These are phyloP conservation scores for Wickerhamiella australiensis DNA, from an alignment of 805 yeast species.

Conservation along the genomic window DNA sequence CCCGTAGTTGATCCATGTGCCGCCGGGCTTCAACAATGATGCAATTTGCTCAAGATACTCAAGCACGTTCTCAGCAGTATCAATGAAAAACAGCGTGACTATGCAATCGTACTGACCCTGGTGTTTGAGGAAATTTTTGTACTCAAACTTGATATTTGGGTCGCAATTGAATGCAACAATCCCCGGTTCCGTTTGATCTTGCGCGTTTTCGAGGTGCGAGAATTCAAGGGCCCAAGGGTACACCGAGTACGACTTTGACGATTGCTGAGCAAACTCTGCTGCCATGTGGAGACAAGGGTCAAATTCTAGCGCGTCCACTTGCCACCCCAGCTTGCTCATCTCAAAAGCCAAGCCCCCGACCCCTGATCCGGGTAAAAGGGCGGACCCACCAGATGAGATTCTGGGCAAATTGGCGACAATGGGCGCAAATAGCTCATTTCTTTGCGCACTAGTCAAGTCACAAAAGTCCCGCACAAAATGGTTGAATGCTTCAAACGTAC, in stretches of 20 bases:
- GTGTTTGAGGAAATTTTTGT: constrained; percentile 56
- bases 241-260: constrained; percentile 15
- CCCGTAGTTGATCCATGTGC: constrained; percentile 81
- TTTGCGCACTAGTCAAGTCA: constrained; percentile 36
- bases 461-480: constrained; percentile 78
- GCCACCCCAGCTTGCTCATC: constrained; percentile 29
- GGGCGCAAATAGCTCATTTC: constrained; percentile 43
- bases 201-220: constrained; percentile 45
- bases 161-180: constrained; percentile 23
- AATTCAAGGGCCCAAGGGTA: constrained; percentile 44
- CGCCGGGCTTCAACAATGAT: constrained; percentile 35
- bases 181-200: constrained; percentile 36
- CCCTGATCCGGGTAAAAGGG: constrained; percentile 82
- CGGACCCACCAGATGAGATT: constrained; percentile 22
- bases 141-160: constrained; percentile 19
- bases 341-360: constrained; percentile 67
- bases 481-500: constrained; percentile 39
- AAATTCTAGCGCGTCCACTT: constrained; percentile 65
- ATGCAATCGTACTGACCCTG: constrained; percentile 32
- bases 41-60: constrained; percentile 60
- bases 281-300: constrained; percentile 65
- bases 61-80: constrained; percentile 80
- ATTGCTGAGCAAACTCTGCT: constrained; percentile 21
- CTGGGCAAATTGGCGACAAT: constrained; percentile 32
- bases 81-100: constrained; percentile 60